Percentiles rank a stretch among this genome's conserved stretches.
Conservation (phyloP, 768 basidiomycete species). For the Rickenella mellea region DNA sequence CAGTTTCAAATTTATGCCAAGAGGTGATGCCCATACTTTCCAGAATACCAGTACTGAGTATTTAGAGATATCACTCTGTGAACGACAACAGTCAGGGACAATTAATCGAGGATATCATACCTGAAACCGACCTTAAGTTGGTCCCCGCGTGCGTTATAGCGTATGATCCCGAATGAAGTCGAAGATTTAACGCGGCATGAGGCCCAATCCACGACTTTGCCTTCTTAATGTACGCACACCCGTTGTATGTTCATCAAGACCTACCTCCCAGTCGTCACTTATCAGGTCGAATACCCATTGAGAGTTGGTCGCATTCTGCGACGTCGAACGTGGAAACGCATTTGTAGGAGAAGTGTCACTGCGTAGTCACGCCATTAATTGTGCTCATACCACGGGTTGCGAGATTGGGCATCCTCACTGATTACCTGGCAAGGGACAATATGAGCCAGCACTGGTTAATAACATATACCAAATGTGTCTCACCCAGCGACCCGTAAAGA, state of each 20-base stretch:
- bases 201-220: slow-evolving; percentile 42
- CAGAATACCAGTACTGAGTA: slow-evolving; percentile 52
- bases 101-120: background rate
- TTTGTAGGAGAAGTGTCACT: slow-evolving; percentile 55
- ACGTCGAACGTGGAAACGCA: slow-evolving; percentile 41
- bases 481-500: too few species aligned
- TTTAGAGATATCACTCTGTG: slow-evolving; percentile 55
- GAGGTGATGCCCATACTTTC: slow-evolving; percentile 29
- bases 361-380: background rate
- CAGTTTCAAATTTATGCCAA: background rate
- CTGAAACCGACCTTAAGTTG: slow-evolving; percentile 28
- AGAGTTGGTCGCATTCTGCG: slow-evolving; percentile 22
- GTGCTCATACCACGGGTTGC: slow-evolving; percentile 28
- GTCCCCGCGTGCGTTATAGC: slow-evolving; percentile 37
- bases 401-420: too few species aligned
- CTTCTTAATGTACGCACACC: too few species aligned
- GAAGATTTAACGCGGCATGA: slow-evolving; percentile 31
- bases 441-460: background rate
- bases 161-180: slow-evolving; percentile 47
- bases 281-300: slow-evolving; percentile 54
- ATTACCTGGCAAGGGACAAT: slow-evolving; percentile 29
- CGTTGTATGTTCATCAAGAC: too few species aligned
- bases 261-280: slow-evolving; percentile 37
- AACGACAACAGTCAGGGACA: background rate
- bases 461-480: too few species aligned